Base-by-base conservation (phyloP, 257 asterid genomes). In the Coffea eugenioides region DNA sequence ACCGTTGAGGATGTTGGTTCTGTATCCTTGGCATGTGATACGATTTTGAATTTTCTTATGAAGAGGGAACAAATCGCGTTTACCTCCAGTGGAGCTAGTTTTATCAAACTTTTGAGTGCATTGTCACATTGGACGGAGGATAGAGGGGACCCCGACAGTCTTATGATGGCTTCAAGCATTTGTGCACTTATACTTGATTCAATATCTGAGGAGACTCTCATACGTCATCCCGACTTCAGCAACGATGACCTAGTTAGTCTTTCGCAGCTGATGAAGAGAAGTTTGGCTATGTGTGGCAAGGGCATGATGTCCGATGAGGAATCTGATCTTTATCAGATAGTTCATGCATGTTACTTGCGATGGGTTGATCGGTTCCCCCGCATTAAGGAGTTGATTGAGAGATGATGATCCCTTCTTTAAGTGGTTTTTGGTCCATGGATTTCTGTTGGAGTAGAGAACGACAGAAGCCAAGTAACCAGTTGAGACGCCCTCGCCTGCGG, bases 81-180 rank as follows among this genome's bases (percentile, higher is more conserved):
- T 68, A 69, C 79, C 52, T 72, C 76, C 82, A 91, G 85, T 80
- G 89, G 79, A 80, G 57, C 91, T 65, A 80, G 80, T 81, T 86
- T 85, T 80, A 70, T 91, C 85, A 84, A 83, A 85, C 97, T 96
- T 81, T 76, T 94, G 90, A 85, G 62, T 83, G 93, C 88, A 27
- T 84, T 96, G 87, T 46, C 91, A 69, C 79, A 78, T 71, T 92
- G 97, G 97, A 73, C 92, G 86, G 92, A 83, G 82, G 77, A 75
- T 57, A 78, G 79, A 20, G 79, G 46, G 20, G 96, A 93, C 59
- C 79, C 74, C 27, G 80, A 84, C 77, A 82, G 82, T 70, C 84
- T 92, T 62, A 85, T 93, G 96, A 91, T 92, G 96, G 96, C 96
- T 49, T 88, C 97, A 77, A 88, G 93, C 87, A 91, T 93, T 73